A percentile compares a stretch with the other conserved stretches of the same genome.
These are phyloP conservation scores for Ogataea corticis DNA, from an alignment of 805 yeast species.

Conservation along the genomic window DNA sequence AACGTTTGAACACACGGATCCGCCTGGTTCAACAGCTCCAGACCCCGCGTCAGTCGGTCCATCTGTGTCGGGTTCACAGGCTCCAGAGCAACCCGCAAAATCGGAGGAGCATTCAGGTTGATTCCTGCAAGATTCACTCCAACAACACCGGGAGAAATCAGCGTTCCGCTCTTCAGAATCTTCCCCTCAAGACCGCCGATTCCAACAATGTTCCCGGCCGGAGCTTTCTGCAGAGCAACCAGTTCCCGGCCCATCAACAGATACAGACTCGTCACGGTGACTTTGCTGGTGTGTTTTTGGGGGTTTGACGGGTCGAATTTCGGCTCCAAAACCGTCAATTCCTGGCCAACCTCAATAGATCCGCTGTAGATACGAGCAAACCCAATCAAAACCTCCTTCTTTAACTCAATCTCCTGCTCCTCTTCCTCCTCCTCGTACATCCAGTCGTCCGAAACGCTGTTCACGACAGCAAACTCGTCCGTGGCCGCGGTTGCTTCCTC, in stretches of 20 bases:
- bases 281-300: slow-evolving; percentile 52
- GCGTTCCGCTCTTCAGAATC: slow-evolving; percentile 83
- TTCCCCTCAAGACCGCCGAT: slow-evolving; percentile 86
- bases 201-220: slow-evolving; percentile 95
- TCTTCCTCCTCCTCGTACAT: slow-evolving; percentile 52
- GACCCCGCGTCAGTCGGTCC: slow-evolving; percentile 73
- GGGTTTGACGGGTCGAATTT: slow-evolving; percentile 72
- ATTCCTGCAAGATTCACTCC: slow-evolving; percentile 81
- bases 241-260: slow-evolving; percentile 92
- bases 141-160: slow-evolving; percentile 54
- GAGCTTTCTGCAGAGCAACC: slow-evolving; percentile 73
- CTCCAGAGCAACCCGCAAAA: slow-evolving; percentile 93
- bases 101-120: slow-evolving; percentile 78
- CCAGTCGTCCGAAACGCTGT: slow-evolving; percentile 29
- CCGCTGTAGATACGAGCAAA: slow-evolving; percentile 92
- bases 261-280: slow-evolving; percentile 68
- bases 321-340: slow-evolving; percentile 78
- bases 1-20: slow-evolving; percentile 94
- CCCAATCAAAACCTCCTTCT: slow-evolving; percentile 74
- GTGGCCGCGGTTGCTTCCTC: slow-evolving; percentile 4
- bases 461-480: slow-evolving; percentile 23
- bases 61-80: slow-evolving; percentile 85
- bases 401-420: slow-evolving; percentile 38
- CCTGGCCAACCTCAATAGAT: slow-evolving; percentile 70
- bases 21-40: slow-evolving; percentile 76